Base-by-base conservation (phyloP, 768 basidiomycete genomes). In the Cystoderma amianthinum region DNA sequence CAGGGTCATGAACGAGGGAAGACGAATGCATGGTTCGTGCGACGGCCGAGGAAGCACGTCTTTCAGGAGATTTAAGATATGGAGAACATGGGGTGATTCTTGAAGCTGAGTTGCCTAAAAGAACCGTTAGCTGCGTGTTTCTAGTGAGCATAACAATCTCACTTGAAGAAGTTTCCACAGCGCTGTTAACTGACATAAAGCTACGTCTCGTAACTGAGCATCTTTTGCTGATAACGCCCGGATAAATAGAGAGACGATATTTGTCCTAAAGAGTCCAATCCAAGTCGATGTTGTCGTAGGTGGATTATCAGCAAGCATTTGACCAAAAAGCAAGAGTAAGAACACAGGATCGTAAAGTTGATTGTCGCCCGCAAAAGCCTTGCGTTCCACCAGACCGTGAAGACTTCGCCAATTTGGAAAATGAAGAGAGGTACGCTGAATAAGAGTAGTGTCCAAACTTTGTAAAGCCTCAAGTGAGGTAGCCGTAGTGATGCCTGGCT, bases 191-290 rank as follows among this genome's bases (percentile, higher is more conserved):
- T 85, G 78, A 30, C 68, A 71, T 25, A 78, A 53, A 2, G 84
- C 80, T 0, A 85, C 49, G 17, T 73, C 67, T 15, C 91, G 80
- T 3, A 88, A 60, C 9, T 65, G 62, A 2, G 50, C 59, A 46
- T 86, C 76, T 38, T 77, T 78, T 3, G 84, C 76, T 0, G 90
- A 85, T 36, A 96, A 57, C 0, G 77, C 69, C 11, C 85, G 76
- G 16, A 95, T 71, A 2, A 86, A 70, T 36, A 97, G 48, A 34
- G 85, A 75, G 10, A 85, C 72, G 9, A 83, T 65, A 48, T 95
- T 93, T 5, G 84, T 85, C 48, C 91, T 67, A 55, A 94, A 82
- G 13, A 96, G 57, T 52, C 88, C 82, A 11, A 94, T 83, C 92
- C 92, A 95, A n/a, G 71, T 76, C 44, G 84, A 61, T 0, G 79